Evolutionary conservation across 495 filamentous ascomycete genomes (phyloP), one percentile per base, ranked within the genome.

Genomic region (Aspergillus panamensis): DNA sequence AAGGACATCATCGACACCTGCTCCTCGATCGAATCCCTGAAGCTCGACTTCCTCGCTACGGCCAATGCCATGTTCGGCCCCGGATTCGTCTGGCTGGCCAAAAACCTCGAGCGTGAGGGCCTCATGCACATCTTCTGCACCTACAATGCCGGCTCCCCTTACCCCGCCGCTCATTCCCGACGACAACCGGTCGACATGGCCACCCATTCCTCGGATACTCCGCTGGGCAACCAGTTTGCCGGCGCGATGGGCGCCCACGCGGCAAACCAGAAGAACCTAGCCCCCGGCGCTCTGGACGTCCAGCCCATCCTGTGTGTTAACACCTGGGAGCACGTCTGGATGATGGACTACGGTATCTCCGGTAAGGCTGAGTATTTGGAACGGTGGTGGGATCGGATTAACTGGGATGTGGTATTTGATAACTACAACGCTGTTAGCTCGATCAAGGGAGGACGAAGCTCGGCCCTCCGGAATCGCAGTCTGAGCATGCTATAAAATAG

Each of bases 301-400:
- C 73, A 83, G 53, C 91, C 93, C 5, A 73, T 97, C 59, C 74
- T 97, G 56, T 96, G 92, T 64, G 80, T 97, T 45, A 97, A 94
- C 71, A 96, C 91, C 25, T 98, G 94, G 94, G 87, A 97, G 77
- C 94, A 98, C 72, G 88, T 86, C 2, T 98, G 89, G 85, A 73
- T 97, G 70, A 80, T 79, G 58, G 91, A 97, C 68, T 96, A 86
- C 66, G 91, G 91, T 25, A 77, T 96, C 45, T 76, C 72, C 37
- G 90, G 90, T 12, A 97, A 96, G 85, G 79, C 78, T 48, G 70
- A 76, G 55, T 98, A 82, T 73, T 77, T 92, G 50, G 80, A 88
- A 76, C 73, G 68, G 44, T 96, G 93, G 92, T 98, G 94, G 94
- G 72, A 90, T 32, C 72, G 70, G 30, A 85, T 98, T 53, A 83